phyloP scores from a whole-genome alignment of 139 green algal species.

The Chlorella ohadii region DNA sequence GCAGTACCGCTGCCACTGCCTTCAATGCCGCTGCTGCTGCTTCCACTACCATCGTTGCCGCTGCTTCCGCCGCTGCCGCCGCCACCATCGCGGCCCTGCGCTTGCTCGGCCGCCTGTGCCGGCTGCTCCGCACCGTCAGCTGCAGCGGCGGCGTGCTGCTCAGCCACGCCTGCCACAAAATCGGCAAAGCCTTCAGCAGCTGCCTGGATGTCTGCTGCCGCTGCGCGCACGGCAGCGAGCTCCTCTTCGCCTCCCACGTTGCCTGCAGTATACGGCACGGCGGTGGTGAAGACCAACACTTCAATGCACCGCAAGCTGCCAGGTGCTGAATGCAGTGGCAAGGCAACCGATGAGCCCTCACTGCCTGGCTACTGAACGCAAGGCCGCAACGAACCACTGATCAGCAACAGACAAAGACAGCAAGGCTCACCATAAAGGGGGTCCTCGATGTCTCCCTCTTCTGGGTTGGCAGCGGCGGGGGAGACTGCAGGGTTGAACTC shows the following conservation, averaged over 20 bases:
- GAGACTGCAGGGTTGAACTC: slow-evolving; percentile 60
- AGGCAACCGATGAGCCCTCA: too few relatives aligned
- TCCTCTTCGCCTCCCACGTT: slow-evolving; percentile 74
- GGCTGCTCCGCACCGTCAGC: too few relatives aligned
- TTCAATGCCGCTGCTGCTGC: not conserved
- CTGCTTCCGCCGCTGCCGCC: not conserved
- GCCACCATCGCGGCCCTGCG: slow-evolving; percentile 3
- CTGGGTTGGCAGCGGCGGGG: slow-evolving; percentile 12
- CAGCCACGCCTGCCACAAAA: slow-evolving; percentile 41
- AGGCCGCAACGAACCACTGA: too few relatives aligned
- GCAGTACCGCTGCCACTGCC: not conserved
- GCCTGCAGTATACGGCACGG: slow-evolving; percentile 32
- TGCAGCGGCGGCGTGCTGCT: not conserved
- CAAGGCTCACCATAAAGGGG: slow-evolving; percentile 67
- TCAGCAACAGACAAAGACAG: not conserved
- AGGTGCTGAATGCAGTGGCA: too few relatives aligned
- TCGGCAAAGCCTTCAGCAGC: slow-evolving; percentile 52
- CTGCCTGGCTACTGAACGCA: too few relatives aligned
- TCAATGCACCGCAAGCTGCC: too few relatives aligned
- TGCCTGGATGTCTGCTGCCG: slow-evolving; percentile 34
- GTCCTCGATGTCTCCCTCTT: slow-evolving; percentile 81
- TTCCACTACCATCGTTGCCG: not conserved
- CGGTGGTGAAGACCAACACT: too few relatives aligned
- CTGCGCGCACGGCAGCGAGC: slow-evolving; percentile 38
- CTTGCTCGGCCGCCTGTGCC: not conserved